Percentiles rank a stretch among this genome's conserved stretches.
phyloP scores from a whole-genome alignment of 2,329 filamentous ascomycete genomes.

The Pseudogymnoascus sp. region DNA sequence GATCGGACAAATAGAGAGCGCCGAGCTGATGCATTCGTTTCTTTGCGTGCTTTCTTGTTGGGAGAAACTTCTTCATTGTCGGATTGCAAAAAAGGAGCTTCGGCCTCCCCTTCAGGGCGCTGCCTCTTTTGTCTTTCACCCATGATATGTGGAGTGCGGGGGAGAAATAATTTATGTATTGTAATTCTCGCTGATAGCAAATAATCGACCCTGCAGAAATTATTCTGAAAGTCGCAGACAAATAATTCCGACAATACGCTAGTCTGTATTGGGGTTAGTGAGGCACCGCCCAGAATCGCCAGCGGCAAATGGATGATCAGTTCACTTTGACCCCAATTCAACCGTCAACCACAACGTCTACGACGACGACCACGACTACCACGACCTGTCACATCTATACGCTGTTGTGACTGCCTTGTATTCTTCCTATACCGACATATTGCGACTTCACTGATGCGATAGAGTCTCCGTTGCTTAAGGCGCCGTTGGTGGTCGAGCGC shows the following conservation, averaged over 20 bases:
- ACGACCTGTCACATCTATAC: background rate
- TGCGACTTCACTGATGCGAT: constrained; percentile 8
- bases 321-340: constrained; percentile 6
- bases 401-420: constrained; percentile 1
- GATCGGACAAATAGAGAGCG: constrained; percentile 86
- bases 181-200: constrained; percentile 2
- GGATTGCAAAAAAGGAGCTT: constrained; percentile 13
- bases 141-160: constrained; percentile 3
- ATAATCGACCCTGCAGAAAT: constrained; percentile 11
- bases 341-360: background rate
- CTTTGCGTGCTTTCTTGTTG: constrained; percentile 51
- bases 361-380: background rate
- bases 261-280: constrained; percentile 5
- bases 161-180: background rate
- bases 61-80: constrained; percentile 26
- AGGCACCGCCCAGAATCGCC: constrained; percentile 8
- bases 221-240: constrained; percentile 10
- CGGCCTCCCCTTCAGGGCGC: constrained; percentile 20
- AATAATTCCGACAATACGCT: constrained; percentile 8
- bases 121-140: constrained; percentile 23
- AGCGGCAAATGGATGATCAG: constrained; percentile 6
- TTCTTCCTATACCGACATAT: background rate
- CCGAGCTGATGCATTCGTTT: constrained; percentile 41
- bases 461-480: background rate
- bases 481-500: constrained; percentile 8